A percentile compares a stretch with the other conserved stretches of the same genome.
These are phyloP conservation scores for Chloroidium sp. DNA, from an alignment of 163 green algal genomes.

Conservation along the genomic window DNA sequence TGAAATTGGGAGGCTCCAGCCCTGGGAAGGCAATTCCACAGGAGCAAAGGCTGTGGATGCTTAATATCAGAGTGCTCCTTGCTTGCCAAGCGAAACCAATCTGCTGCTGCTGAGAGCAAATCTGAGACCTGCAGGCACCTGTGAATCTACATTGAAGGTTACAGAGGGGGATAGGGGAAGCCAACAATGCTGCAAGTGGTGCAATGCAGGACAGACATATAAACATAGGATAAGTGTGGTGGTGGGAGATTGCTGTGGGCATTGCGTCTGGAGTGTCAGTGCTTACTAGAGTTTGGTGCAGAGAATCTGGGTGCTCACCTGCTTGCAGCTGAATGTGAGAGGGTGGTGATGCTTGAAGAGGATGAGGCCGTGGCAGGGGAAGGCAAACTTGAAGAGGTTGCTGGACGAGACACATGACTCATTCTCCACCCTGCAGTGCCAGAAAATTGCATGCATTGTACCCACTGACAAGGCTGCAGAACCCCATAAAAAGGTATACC, in stretches of 20 bases:
- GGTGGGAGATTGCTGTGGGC: too few relatives aligned
- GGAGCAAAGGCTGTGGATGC: constrained; percentile 44
- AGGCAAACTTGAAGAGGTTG: constrained; percentile 83
- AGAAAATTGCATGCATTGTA: background rate
- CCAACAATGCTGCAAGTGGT: too few relatives aligned
- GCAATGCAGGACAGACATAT: too few relatives aligned
- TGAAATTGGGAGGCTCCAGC: constrained; percentile 60
- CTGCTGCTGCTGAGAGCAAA: constrained; percentile 37
- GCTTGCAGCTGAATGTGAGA: constrained; percentile 43
- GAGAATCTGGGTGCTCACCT: constrained; percentile 12
- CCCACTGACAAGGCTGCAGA: background rate
- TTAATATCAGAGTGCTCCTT: background rate
- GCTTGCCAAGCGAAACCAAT: constrained; percentile 36
- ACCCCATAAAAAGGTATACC: background rate
- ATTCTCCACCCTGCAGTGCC: constrained; percentile 39
- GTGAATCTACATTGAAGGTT: too few relatives aligned
- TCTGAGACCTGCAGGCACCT: constrained; percentile 30
- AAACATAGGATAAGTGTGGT: too few relatives aligned
- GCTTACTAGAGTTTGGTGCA: background rate
- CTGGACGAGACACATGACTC: constrained; percentile 50
- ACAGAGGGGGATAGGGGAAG: too few relatives aligned
- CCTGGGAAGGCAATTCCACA: constrained; percentile 70
- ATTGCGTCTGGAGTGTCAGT: too few relatives aligned
- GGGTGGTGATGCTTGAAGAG: constrained; percentile 79
- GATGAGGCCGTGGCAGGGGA: constrained; percentile 63